Base-by-base conservation (phyloP, 192 early-diverging fungal species). In the Backusella parvicylindrica region DNA sequence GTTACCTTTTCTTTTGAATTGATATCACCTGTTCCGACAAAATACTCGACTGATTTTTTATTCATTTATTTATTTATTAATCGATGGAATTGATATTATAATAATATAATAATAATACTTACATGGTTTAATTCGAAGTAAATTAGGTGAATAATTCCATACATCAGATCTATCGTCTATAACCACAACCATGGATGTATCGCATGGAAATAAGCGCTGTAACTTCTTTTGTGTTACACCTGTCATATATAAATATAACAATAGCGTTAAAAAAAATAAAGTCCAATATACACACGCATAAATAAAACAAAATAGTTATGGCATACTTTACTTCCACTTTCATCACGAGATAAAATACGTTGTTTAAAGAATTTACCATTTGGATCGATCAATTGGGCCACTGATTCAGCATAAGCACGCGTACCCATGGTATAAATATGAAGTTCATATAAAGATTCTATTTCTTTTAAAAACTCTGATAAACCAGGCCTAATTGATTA, bases 341-440 rank as follows among this genome's bases (percentile, higher is more conserved):
- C 98, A 74, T 98, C 95, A 6, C 97, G 84, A 9, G 95, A 95
- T 43, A 99, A 80, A 64, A 99, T 96, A 21, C 98, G 90, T 32
- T 95, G 92, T 43, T 89, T 86, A 73, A 99, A 99, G 33, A 91
- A 86, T 11, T 69, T 83, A 6, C 88, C 77, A 15, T 92, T 87
- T 0, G 96, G 96, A 75, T 99, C 98, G 53, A 99, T 90, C 2
- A 92, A 86, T 30, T 89, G 85, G 0, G 95, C 94, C 2, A 99
- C 94, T 1, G 92, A 91, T 35, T 92, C 86, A 33, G 98, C 98
- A 81, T 99, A 99, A 21, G 90, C 86, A 12, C 96, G 87, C 1
- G 96, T 95, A 33, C 98, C 98, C 97, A 98, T 97, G 1, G 98
- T 99, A 81, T 99, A 99, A 68, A 99, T 96, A 80, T 99, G 98